Conservation (phyloP, 495 filamentous ascomycete species). For the Penicillium salamii region DNA sequence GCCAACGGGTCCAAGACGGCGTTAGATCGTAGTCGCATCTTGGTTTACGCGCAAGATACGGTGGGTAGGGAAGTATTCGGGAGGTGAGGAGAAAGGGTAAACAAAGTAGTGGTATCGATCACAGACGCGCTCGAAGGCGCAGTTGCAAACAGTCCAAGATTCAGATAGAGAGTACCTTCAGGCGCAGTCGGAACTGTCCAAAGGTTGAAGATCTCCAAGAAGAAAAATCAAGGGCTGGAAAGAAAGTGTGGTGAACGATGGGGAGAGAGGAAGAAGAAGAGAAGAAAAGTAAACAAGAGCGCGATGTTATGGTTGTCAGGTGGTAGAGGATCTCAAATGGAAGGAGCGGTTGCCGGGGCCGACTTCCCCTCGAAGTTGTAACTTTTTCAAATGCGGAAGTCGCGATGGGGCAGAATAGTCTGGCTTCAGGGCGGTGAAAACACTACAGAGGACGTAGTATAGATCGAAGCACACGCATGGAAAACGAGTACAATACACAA, state of each 20-base stretch:
- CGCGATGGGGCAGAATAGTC: slow-evolving; percentile 2
- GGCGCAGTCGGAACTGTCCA: not conserved
- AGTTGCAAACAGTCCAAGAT: not conserved
- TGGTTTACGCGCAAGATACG: slow-evolving; percentile 1
- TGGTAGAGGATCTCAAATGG: not conserved
- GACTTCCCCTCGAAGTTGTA: not conserved
- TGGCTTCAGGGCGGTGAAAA: not conserved
- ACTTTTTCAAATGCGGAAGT: slow-evolving; percentile 6
- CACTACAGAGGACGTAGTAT: too few species aligned
- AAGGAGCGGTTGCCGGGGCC: slow-evolving; percentile 4
- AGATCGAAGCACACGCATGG: not conserved
- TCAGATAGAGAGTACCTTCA: too few species aligned
- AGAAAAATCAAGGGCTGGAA: not conserved
- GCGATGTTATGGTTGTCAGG: not conserved
- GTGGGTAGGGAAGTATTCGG: not conserved
- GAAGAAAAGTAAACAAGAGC: not conserved
- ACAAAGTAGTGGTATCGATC: not conserved
- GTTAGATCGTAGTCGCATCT: slow-evolving; percentile 8
- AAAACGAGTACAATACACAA: too few species aligned
- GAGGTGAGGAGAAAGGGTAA: not conserved
- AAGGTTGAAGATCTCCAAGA: not conserved
- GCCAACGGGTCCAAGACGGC: not conserved
- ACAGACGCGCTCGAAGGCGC: not conserved
- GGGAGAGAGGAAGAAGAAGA: not conserved
- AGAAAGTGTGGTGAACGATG: not conserved